Evolutionary conservation across 352 stramenopile species (phyloP), one percentile per base, ranked within the genome.

Genomic region (Globisporangium uncinulatum): DNA sequence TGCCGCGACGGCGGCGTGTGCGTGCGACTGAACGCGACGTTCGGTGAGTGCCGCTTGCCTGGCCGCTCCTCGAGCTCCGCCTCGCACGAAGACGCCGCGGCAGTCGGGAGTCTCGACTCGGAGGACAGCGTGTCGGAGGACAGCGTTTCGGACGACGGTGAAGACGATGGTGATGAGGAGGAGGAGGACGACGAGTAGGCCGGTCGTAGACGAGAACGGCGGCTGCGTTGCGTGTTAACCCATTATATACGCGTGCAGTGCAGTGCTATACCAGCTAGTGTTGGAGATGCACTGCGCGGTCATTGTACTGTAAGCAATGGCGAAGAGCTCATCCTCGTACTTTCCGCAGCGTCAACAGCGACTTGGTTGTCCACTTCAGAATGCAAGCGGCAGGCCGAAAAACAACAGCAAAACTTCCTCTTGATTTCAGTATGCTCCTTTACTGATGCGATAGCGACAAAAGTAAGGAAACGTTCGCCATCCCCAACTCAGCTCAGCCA

Each of bases 11-110:
- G 50, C 46, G 64, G 75, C 48, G 61, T 72, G 4, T 88, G 78
- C 47, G 56, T 83, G 32, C 75, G 74, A 5, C 64, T 74, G 45
- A 86, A 78, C 60, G 70, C 75, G 62, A 81, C 75, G 21, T 84
- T 76, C 56, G 77, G 77, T 51, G 56, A 71, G 14, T 87, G 77
- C 61, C 62, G 62, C 37, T 46, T 60, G 11, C 55, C 55, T 5
- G 15, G 19, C 6, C 15, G 2, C 41, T 77, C 36, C 5, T 46
- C 41, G 14, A 11, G 74, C 47, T 37, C 58, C 13, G 21, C 42
- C 45, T 61, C 55, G 45, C 41, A n/a, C 9, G 41, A 46, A 19
- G 10, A 49, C 21, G 19, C 54, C 54, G 10, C 42, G 65, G 37
- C 50, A 70, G 47, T 54, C 47, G 42, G 37, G 10, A 51, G 34